These are phyloP conservation scores for Globisporangium irregulare DNA, from an alignment of 352 stramenopile species.

Conservation along the genomic window DNA sequence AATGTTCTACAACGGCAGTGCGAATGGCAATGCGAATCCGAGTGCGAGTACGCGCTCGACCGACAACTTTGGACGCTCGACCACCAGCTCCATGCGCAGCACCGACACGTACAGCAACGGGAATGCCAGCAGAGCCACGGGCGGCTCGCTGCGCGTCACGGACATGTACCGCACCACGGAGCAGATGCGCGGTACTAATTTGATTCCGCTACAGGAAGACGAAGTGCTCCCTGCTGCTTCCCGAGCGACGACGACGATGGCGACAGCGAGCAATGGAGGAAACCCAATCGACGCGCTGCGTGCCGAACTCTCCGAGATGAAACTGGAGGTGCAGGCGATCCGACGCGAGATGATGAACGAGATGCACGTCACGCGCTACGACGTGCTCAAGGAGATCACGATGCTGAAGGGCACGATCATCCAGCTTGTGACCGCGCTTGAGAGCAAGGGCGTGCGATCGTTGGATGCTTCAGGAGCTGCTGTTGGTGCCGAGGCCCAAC, in stretches of 20 bases:
- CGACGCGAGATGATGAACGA: constrained; percentile 83
- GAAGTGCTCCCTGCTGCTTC: constrained; percentile 30
- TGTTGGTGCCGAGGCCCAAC: constrained; percentile 12
- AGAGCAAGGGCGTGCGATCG: constrained; percentile 20
- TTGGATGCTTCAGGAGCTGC: constrained; percentile 6
- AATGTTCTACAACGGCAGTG: constrained; percentile 46
- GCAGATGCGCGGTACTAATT: constrained; percentile 47
- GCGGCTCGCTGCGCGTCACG: constrained; percentile 24
- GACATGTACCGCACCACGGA: constrained; percentile 58
- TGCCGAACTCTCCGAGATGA: constrained; percentile 56
- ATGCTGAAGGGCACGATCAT: constrained; percentile 78
- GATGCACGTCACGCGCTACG: constrained; percentile 78
- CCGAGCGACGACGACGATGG: constrained; percentile 11
- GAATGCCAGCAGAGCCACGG: constrained; percentile 16
- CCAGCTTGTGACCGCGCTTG: constrained; percentile 43
- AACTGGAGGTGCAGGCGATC: constrained; percentile 62
- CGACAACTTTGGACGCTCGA: constrained; percentile 30
- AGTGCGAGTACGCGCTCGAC: constrained; percentile 22
- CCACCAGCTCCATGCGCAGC: constrained; percentile 2
- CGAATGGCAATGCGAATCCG: neutral
- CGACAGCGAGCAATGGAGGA: neutral
- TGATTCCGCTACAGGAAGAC: constrained; percentile 61
- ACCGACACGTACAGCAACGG: constrained; percentile 16
- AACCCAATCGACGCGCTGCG: constrained; percentile 37
- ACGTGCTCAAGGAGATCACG: constrained; percentile 81